Percentiles rank a stretch among this genome's conserved stretches.
Evolutionary conservation across 1,139 yeast species (phyloP).

Genomic region (Cylindricascospora bacillispora): DNA sequence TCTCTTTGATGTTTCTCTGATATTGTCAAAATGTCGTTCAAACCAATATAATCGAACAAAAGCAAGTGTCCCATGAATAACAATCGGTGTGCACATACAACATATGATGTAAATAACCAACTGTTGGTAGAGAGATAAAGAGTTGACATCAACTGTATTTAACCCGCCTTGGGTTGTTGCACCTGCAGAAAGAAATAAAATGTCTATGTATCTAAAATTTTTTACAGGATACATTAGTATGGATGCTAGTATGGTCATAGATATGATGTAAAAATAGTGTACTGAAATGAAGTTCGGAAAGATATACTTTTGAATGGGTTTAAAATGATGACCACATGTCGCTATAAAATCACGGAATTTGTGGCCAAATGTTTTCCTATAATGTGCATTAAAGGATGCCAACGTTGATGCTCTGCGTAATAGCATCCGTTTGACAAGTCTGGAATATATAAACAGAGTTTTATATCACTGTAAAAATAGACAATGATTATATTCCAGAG

Average conservation of each 20-base stretch:
- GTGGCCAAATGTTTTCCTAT: constrained; percentile 29
- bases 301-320: constrained; percentile 40
- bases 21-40: constrained; percentile 75
- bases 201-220: constrained; percentile 61
- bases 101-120: constrained; percentile 48
- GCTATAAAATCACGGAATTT: constrained; percentile 28
- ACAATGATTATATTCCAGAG: constrained; percentile 1
- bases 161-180: constrained; percentile 87
- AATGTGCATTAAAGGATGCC: constrained; percentile 14
- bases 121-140: constrained; percentile 62
- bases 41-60: constrained; percentile 82
- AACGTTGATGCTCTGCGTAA: constrained; percentile 19
- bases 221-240: constrained; percentile 63
- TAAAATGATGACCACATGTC: constrained; percentile 19
- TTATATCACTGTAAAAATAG: constrained; percentile 2
- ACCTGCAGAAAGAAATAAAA: constrained; percentile 62
- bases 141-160: constrained; percentile 60
- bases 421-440: constrained; percentile 11
- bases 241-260: constrained; percentile 49
- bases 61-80: constrained; percentile 70
- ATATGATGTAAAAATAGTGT: constrained; percentile 56
- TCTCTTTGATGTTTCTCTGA: constrained; percentile 57
- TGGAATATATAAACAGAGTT: constrained; percentile 3
- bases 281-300: constrained; percentile 69
- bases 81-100: constrained; percentile 71